phyloP scores from a whole-genome alignment of 805 yeast genomes.

The Metschnikowia bowlesiae region DNA sequence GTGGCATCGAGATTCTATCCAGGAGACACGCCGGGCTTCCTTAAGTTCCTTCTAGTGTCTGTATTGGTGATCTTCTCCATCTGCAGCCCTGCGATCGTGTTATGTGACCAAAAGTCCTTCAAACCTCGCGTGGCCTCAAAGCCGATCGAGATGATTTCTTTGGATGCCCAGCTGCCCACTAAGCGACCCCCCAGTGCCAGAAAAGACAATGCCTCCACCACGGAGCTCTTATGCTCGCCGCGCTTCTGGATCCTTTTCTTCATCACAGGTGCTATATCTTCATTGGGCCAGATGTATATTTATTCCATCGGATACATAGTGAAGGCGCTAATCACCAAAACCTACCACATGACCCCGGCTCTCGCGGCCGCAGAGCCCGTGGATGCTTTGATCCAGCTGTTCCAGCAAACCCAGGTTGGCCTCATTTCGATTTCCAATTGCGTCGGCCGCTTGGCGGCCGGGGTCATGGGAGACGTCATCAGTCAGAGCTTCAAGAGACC shows the following conservation, averaged over 20 bases:
- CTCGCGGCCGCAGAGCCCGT: conserved; percentile 9
- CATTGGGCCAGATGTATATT: conserved; percentile 45
- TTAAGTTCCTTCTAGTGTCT: conserved; percentile 44
- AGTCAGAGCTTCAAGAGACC: conserved; percentile 42
- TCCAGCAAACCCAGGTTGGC: conserved; percentile 71
- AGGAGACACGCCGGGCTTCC: conserved; percentile 53
- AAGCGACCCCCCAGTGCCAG: not conserved
- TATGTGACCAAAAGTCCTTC: conserved; percentile 26
- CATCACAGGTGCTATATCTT: conserved; percentile 37
- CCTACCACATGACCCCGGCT: conserved; percentile 8
- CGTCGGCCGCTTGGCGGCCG: conserved; percentile 59
- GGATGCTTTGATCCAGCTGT: conserved; percentile 40
- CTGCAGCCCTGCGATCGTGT: conserved; percentile 45
- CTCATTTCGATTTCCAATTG: conserved; percentile 66
- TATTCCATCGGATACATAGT: conserved; percentile 45
- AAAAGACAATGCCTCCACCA: not conserved
- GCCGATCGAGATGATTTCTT: conserved; percentile 10
- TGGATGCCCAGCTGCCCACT: not conserved
- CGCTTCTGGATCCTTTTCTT: conserved; percentile 38
- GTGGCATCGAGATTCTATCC: conserved; percentile 50
- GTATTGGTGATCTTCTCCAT: conserved; percentile 38
- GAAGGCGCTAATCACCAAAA: conserved; percentile 29
- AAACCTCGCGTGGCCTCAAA: conserved; percentile 3
- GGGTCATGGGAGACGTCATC: conserved; percentile 59
- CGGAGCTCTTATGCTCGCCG: conserved; percentile 18